Base-by-base conservation (phyloP, 2,329 filamentous ascomycete species). In the Pestalotiopsis sp. region DNA sequence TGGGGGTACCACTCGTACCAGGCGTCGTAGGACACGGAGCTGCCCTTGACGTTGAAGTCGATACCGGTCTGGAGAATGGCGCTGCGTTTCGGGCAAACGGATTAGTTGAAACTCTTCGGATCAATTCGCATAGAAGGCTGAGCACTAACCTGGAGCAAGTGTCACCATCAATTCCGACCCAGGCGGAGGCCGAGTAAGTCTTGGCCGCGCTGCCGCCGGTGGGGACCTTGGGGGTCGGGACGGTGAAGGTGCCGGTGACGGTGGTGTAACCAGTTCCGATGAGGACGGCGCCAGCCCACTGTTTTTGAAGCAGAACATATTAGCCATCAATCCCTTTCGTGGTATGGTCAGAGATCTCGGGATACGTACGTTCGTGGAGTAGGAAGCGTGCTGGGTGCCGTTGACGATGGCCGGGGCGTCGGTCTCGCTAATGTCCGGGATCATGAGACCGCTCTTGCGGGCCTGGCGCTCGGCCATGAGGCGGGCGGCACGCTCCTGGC, bases 111-210 rank as follows among this genome's bases (percentile, higher is more conserved):
- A 36, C 31, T 9, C 9, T 36, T 36, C 31, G 9, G 9, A 36
- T 36, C 2, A 2, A 9, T 9, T 36, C 31, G 31, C 31, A 36
- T 9, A 9, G 31, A 36, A 36, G 31, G 6, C 6, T 9, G 31
- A 36, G 1, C 9, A 36, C 31, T 36, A 7, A 36, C 2, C 78
- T 80, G 25, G 74, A 75, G 76, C 86, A 89, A 6, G 86, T 87
- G 72, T 89, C 86, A 14, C 88, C 88, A 69, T 90, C 88, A 67
- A 90, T 90, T 27, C 88, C 88, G 11, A 90, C 87, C 88, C 87
- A 90, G 13, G 86, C 86, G 2, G 85, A 84, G 25, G 83, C 84
- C 31, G 74, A 76, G 20, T 76, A 75, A 36, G 73, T 76, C 31
- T 77, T 79, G 27, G 79, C 79, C 5, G 74, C 74, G 2, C 83